Evolutionary conservation across 1,284 basidiomycete species (phyloP), one percentile per base, ranked within the genome.

Genomic region (Pseudozyma hubeiensis): DNA sequence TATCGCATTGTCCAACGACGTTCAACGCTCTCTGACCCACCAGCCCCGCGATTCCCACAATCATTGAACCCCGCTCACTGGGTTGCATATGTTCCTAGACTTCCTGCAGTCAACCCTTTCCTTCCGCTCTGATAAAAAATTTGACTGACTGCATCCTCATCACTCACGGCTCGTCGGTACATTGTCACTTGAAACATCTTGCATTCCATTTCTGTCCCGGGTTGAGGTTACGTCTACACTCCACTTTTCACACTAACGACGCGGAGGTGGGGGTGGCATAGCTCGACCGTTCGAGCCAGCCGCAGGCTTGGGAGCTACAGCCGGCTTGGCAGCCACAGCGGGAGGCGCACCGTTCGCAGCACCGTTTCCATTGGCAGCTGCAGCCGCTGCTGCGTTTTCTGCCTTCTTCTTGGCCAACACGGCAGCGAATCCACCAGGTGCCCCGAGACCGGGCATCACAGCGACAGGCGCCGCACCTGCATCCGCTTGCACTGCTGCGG

Each of bases 321-420:
- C 54, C 14, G 75, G 75, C 31, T 61, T 71, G 16, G 59, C 57
- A 5, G 63, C 64, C 3, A 63, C 54, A 1, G 50, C 40, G 1
- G 75, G 63, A 3, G 73, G 34, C 7, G 62, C 40, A 19, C 49
- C 37, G 9, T 50, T 45, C 5, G 61, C 48, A 13, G 63, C 56
- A 7, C 50, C 49, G 41, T 53, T 59, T 2, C 64, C 70, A 43
- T 47, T 64, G 2, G 44, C 53, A 17, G 70, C 64, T 7, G 70
- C 70, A 24, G 70, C 70, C 1, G 70, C 70, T 9, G 77, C 79
- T 4, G 80, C 80, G 19, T 64, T 72, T 55, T 80, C 79, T 0
- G 82, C 82, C 60, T 79, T 80, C 48, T 87, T 86, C 19, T 86
- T 84, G 2, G 86, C 85, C 11, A 86, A 64, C 4, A 86, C 80